phyloP scores from a whole-genome alignment of 1,139 yeast genomes.

The Hyphopichia burtonii region DNA sequence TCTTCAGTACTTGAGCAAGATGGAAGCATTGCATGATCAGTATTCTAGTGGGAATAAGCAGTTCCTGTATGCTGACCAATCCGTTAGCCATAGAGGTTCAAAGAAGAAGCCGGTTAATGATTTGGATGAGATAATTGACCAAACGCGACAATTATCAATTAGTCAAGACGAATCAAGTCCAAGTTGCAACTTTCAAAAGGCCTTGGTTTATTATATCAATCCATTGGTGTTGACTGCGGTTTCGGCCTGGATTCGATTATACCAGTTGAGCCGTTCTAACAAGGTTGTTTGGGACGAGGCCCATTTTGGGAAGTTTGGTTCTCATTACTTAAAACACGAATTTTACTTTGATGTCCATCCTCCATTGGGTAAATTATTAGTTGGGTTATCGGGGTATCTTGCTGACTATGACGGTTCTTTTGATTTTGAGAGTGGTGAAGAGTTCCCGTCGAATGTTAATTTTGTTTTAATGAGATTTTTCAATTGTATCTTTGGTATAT shows the following conservation, averaged over 20 bases:
- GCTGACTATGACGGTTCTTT: conserved; percentile 69
- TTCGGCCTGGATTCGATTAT: conserved; percentile 67
- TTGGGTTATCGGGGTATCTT: conserved; percentile 64
- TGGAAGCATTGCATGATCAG: not conserved
- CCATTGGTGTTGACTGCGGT: conserved; percentile 49
- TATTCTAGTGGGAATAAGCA: not conserved
- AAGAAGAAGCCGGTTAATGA: not conserved
- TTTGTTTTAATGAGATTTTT: conserved; percentile 62
- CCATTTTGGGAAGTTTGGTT: conserved; percentile 73
- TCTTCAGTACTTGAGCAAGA: not conserved
- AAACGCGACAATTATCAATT: conserved; percentile 4
- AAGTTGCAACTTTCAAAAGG: not conserved
- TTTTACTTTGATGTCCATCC: conserved; percentile 81
- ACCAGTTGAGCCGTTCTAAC: conserved; percentile 59
- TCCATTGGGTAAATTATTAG: conserved; percentile 70
- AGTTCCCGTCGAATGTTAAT: conserved; percentile 55
- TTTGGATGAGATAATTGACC: conserved; percentile 2
- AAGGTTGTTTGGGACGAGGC: conserved; percentile 96
- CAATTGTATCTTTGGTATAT: conserved; percentile 62
- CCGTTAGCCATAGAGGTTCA: not conserved
- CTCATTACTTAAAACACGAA: conserved; percentile 61
- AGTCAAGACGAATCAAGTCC: not conserved
- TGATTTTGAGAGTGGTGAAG: conserved; percentile 60
- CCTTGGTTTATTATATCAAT: conserved; percentile 21
- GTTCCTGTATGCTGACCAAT: not conserved